A percentile compares a stretch with the other conserved stretches of the same genome.
phyloP scores from a whole-genome alignment of 805 yeast genomes.

The Lipomyces starkeyi region DNA sequence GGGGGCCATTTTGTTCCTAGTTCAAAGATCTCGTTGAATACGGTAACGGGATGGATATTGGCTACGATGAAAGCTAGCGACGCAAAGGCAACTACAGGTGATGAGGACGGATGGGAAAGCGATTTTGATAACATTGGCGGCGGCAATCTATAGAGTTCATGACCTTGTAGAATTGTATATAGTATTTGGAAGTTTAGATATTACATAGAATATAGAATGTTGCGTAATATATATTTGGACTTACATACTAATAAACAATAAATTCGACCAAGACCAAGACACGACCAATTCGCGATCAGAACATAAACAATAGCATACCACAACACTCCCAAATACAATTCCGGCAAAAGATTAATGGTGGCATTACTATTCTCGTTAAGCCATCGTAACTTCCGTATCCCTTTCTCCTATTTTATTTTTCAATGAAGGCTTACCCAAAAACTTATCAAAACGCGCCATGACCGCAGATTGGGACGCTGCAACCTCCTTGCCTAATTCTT shows the following conservation, averaged over 20 bases:
- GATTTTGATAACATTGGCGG: constrained; percentile 48
- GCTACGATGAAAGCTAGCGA: constrained; percentile 16
- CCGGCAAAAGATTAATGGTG: neutral
- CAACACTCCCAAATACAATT: neutral
- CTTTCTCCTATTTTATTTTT: constrained; percentile 15
- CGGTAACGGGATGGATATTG: constrained; percentile 45
- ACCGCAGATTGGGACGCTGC: constrained; percentile 18
- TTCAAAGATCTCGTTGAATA: constrained; percentile 59
- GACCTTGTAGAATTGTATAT: neutral
- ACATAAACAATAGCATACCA: neutral
- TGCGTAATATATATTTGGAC: neutral
- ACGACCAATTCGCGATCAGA: neutral
- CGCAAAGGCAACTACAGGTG: constrained; percentile 15
- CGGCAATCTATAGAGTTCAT: constrained; percentile 2
- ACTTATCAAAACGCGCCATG: constrained; percentile 23
- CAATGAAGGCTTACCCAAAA: constrained; percentile 26
- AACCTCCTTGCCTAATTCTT: constrained; percentile 14
- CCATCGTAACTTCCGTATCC: neutral
- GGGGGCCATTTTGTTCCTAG: constrained; percentile 98
- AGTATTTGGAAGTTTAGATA: neutral
- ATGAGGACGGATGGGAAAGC: constrained; percentile 47
- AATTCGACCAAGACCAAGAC: neutral
- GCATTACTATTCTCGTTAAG: neutral
- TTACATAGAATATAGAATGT: neutral
- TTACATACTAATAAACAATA: neutral